Percentiles rank a stretch among this genome's conserved stretches.
These are phyloP conservation scores for Apiotrichum akiyoshidainum DNA, from an alignment of 1,284 basidiomycete species.

Conservation along the genomic window DNA sequence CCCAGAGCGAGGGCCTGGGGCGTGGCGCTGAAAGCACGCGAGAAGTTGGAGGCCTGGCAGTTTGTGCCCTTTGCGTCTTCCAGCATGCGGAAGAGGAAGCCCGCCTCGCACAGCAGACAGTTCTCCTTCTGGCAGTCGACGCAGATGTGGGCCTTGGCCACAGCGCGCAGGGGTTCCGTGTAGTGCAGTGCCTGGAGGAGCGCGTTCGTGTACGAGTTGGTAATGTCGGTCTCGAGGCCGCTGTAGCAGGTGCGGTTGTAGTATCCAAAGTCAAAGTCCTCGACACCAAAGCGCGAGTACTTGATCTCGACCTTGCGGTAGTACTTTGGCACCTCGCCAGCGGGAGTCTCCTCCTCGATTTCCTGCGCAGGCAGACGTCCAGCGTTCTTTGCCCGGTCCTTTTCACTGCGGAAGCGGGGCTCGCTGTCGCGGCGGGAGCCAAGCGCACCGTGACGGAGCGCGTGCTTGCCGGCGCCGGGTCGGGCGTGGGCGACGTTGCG, in stretches of 20 bases:
- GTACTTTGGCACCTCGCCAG: conserved; percentile 66
- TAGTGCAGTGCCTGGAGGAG: conserved; percentile 89
- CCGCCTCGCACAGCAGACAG: conserved; percentile 91
- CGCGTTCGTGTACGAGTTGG: conserved; percentile 95
- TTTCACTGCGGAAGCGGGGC: conserved; percentile 78
- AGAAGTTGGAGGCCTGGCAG: conserved; percentile 95
- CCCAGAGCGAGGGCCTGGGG: conserved; percentile 79
- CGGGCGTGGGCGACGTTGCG: conserved; percentile 64
- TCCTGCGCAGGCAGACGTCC: conserved; percentile 33
- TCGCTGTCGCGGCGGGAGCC: conserved; percentile 49
- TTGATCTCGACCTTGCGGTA: conserved; percentile 95
- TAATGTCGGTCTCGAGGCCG: conserved; percentile 94
- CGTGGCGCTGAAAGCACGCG: conserved; percentile 78
- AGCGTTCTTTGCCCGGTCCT: conserved; percentile 53
- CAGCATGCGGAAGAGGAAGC: conserved; percentile 92
- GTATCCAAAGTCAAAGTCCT: conserved; percentile 96
- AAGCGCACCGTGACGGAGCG: conserved; percentile 22
- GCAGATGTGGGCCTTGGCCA: conserved; percentile 88
- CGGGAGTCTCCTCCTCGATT: conserved; percentile 30
- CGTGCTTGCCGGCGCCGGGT: conserved; percentile 41
- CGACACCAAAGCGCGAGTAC: conserved; percentile 98
- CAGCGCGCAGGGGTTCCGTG: conserved; percentile 67
- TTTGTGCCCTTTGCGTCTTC: conserved; percentile 91
- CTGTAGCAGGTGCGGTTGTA: conserved; percentile 87
- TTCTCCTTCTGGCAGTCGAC: conserved; percentile 82